Evolutionary conservation across 2,329 filamentous ascomycete genomes (phyloP), one percentile per base, ranked within the genome.

Genomic region (Curvularia spicifera): DNA sequence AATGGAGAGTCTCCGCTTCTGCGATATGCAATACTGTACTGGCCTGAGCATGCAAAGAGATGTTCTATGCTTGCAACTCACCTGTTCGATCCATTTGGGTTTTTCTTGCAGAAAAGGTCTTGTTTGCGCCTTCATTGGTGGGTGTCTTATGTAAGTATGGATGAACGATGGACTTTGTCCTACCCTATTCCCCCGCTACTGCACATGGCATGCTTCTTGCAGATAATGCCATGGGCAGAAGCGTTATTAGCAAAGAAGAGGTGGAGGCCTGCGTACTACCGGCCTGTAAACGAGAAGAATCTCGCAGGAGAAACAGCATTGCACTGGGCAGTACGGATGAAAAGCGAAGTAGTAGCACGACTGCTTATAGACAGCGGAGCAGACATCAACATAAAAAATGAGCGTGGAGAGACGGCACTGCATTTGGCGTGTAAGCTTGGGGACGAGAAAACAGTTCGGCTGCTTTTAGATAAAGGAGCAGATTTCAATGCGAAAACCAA

Each of bases 11-110:
- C 46, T 49, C 31, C 46, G 20, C 20, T 49, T 9, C 20, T 49
- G 20, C 18, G 13, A 26, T 39, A 49, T 35, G 45, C 46, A 35
- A 10, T 22, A 13, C 7, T 37, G 3, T 20, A 37, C 20, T 49
- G 31, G 31, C 31, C 31, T 8, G 5, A 49, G 6, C 46, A 35
- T 57, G 12, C 40, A 68, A 54, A 8, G 7, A 20, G n/a, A n/a
- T 31, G 28, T 46, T 29, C 26, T 9, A 5, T 15, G 10, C 28
- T 31, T 5, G 15, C 24, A 31, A 9, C n/a, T 3, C 4, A 33
- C 13, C n/a, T 31, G 7, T 12, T 46, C 20, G 6, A 20, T 15
- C n/a, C n/a, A 10, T n/a, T 10, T 9, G 8, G 4, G 15, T 3
- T 18, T 31, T 46, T 46, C 26, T 18, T 46, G 13, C 12, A 13